phyloP scores from a whole-genome alignment of 768 basidiomycete genomes.

The Termitomyces sp. region DNA sequence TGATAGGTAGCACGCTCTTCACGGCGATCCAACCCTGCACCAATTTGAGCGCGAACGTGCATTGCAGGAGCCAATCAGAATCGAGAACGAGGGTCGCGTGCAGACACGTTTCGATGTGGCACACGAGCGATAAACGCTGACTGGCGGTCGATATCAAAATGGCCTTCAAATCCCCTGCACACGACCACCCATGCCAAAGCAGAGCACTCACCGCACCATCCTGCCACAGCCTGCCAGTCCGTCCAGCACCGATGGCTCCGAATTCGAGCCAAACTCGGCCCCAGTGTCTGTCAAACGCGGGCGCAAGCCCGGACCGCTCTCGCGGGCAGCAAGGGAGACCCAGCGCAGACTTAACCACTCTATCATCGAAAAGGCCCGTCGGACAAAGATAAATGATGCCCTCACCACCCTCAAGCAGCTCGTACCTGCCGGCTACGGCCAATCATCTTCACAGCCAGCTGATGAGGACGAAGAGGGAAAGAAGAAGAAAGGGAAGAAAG shows the following conservation, averaged over 20 bases:
- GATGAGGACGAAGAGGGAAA: slow-evolving; percentile 30
- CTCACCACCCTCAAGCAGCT: slow-evolving; percentile 70
- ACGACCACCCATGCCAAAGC: slow-evolving; percentile 18
- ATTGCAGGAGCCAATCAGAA: slow-evolving; percentile 22
- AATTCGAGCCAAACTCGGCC: not conserved
- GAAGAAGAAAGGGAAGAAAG: slow-evolving; percentile 25
- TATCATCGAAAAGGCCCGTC: slow-evolving; percentile 87
- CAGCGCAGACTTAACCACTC: slow-evolving; percentile 92
- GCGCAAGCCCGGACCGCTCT: slow-evolving; percentile 67
- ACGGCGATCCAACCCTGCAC: not conserved
- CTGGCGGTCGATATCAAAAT: not conserved
- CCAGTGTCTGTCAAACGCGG: slow-evolving; percentile 47
- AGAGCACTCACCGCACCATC: slow-evolving; percentile 8
- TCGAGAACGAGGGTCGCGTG: slow-evolving; percentile 23
- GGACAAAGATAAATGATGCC: slow-evolving; percentile 95
- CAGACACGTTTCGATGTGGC: slow-evolving; percentile 26
- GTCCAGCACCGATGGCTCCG: slow-evolving; percentile 1
- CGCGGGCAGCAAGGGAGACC: slow-evolving; percentile 75
- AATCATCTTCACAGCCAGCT: slow-evolving; percentile 9
- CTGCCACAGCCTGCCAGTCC: slow-evolving; percentile 7
- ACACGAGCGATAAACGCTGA: slow-evolving; percentile 19
- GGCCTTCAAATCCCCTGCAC: not conserved
- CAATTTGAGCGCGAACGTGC: slow-evolving; percentile 23
- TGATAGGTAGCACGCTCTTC: not conserved
- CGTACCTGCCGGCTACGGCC: slow-evolving; percentile 57